A percentile compares a stretch with the other conserved stretches of the same genome.
phyloP scores from a whole-genome alignment of 495 filamentous ascomycete species.

The Talaromyces proteolyticus region DNA sequence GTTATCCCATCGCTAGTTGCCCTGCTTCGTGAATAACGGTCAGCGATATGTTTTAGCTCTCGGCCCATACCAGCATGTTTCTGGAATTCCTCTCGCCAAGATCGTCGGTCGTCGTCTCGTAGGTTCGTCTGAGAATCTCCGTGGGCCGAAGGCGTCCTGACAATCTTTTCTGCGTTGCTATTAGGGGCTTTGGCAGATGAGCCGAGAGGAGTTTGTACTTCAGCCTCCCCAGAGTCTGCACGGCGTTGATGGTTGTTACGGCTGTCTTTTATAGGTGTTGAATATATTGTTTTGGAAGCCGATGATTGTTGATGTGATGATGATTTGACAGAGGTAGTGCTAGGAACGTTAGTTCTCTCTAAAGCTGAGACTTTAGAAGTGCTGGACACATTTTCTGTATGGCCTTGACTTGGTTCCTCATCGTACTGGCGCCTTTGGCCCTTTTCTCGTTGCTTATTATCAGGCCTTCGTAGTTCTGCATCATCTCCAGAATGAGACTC shows the following conservation, averaged over 20 bases:
- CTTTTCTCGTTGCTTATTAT: constrained; percentile 12
- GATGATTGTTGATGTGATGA: constrained; percentile 13
- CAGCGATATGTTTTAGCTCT: constrained; percentile 43
- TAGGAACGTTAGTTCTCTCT: too few species aligned
- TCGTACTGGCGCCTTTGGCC: constrained; percentile 7
- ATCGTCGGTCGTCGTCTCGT: constrained; percentile 30
- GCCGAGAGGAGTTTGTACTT: constrained; percentile 22
- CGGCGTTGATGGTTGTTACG: constrained; percentile 14
- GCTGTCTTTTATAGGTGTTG: constrained; percentile 23
- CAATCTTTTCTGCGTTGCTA: constrained; percentile 15
- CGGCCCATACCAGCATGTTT: constrained; percentile 36
- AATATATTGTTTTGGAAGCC: constrained; percentile 17
- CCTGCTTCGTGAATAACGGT: constrained; percentile 22
- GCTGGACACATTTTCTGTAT: too few species aligned
- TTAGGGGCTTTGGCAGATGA: constrained; percentile 18
- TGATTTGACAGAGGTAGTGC: constrained; percentile 13
- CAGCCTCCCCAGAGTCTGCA: constrained; percentile 18
- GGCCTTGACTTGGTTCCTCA: constrained; percentile 15
- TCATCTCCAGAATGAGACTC: constrained; percentile 15
- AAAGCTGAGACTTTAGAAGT: too few species aligned
- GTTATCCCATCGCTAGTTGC: constrained; percentile 19
- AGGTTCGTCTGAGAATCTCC: constrained; percentile 13
- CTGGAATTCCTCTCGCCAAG: constrained; percentile 40
- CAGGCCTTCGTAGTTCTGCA: constrained; percentile 11
- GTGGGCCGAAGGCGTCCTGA: constrained; percentile 24